These are phyloP conservation scores for Oryza glumipatula DNA, from an alignment of 176 grass and related monocot species.

Conservation along the genomic window DNA sequence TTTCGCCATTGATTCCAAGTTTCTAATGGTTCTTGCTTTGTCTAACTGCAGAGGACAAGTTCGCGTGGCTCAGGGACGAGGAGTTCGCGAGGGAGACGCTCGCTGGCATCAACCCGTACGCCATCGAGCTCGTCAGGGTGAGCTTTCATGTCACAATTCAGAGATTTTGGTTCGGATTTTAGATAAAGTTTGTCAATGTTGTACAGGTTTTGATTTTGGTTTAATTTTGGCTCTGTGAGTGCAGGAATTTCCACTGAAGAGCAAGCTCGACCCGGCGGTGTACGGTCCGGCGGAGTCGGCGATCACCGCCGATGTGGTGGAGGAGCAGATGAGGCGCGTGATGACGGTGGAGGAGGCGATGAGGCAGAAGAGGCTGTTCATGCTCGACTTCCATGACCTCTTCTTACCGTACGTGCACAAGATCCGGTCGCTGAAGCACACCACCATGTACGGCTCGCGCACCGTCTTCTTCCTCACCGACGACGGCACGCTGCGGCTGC, in stretches of 20 bases:
- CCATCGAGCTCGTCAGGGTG: slow-evolving; percentile 75
- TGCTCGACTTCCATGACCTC: slow-evolving; percentile 82
- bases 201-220: not conserved
- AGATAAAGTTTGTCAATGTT: not conserved
- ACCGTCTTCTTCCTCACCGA: slow-evolving; percentile 76
- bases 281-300: slow-evolving; percentile 73
- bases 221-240: not conserved
- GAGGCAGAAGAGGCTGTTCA: slow-evolving; percentile 65
- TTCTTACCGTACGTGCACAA: slow-evolving; percentile 83
- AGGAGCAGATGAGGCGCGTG: slow-evolving; percentile 43
- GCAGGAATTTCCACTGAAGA: slow-evolving; percentile 69
- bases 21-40: not conserved
- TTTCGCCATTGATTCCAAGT: not conserved
- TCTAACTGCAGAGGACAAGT: slow-evolving; percentile 66
- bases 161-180: too few species aligned
- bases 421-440: slow-evolving; percentile 56
- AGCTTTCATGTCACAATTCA: not conserved
- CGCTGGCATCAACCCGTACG: slow-evolving; percentile 72
- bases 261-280: slow-evolving; percentile 70
- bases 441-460: slow-evolving; percentile 78
- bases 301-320: slow-evolving; percentile 59
- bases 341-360: slow-evolving; percentile 71
- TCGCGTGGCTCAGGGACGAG: slow-evolving; percentile 76
- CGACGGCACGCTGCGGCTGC: slow-evolving; percentile 62
- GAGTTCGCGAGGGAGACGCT: slow-evolving; percentile 87